Evolutionary conservation across 2,329 filamentous ascomycete genomes (phyloP).

Genomic region (Ophiostoma tasmaniense): DNA sequence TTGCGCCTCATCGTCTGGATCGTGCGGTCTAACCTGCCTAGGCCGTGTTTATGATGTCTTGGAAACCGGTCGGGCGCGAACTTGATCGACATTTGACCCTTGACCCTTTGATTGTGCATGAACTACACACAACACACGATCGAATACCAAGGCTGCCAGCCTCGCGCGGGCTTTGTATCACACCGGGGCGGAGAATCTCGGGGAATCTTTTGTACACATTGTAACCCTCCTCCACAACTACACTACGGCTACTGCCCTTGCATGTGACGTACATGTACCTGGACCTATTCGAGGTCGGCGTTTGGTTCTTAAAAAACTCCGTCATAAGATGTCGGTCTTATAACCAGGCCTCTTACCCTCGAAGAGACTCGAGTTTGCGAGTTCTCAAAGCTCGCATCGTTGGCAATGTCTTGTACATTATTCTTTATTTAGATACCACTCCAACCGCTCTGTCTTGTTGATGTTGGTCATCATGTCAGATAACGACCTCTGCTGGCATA

Average conservation of each 20-base stretch:
- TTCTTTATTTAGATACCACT: not conserved
- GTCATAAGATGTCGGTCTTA: not conserved
- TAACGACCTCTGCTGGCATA: not conserved
- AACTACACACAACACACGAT: not conserved
- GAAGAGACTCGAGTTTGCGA: not conserved
- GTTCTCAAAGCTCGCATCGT: not conserved
- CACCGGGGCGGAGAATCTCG: not conserved
- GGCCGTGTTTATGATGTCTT: not conserved
- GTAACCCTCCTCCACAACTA: too few species aligned
- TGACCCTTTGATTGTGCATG: not conserved
- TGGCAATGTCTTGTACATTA: not conserved
- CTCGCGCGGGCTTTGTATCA: not conserved
- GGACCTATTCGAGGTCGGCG: not conserved
- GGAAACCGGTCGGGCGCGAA: not conserved
- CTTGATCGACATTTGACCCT: not conserved
- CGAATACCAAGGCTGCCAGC: not conserved
- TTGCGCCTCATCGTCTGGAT: not conserved
- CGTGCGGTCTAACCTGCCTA: not conserved
- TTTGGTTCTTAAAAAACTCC: not conserved
- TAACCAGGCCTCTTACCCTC: not conserved
- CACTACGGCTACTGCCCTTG: not conserved
- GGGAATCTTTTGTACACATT: not conserved
- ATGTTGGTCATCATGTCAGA: not conserved
- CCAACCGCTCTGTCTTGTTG: not conserved
- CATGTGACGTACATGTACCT: not conserved